Evolutionary conservation across 306 rosid genomes (phyloP), one percentile per base, ranked within the genome.

Genomic region (Clitoria ternatea): DNA sequence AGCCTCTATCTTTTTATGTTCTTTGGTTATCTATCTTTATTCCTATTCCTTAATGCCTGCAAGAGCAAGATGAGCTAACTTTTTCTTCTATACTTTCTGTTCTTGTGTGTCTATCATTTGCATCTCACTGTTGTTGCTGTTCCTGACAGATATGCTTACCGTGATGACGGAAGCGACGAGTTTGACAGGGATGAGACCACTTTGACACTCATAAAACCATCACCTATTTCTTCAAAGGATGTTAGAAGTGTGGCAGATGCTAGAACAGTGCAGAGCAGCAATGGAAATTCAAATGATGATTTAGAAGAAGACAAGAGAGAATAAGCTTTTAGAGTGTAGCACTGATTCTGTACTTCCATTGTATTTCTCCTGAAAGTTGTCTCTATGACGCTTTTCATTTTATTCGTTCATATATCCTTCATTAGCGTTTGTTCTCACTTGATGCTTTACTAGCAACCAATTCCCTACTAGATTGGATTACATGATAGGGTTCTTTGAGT

Each of bases 281-380:
- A 83, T 26, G 87, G 82, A 56, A 13, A 47, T 37, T 73, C 86
- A 26, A 82, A 84, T 74, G 96, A 75, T 18, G 91, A 83, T 78
- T 64, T 84, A 61, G 97, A 89, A 85, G 99, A 91, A 83, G 94
- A 90, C 83, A 94, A 94, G 83, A 91, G 85, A 60, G 95, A 83
- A 76, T 94, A 79, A 69, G 73, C 52, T n/a, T n/a, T n/a, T 13
- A 61, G 70, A 77, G 66, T 40, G 22, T 57, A 69, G 59, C 48
- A 61, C 19, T 72, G 44, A 56, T 77, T 68, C 59, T 56, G 36
- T 63, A 29, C 71, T 63, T 55, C 54, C 73, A 13, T 78, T 79
- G 77, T 73, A 77, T 64, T 61, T 43, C 71, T 75, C 72, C 50
- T 11, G 33, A 29, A 27, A 66, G 59, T 40, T 57, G 52, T 61